phyloP scores from a whole-genome alignment of 2,329 filamentous ascomycete species.

The Blumeriella jaapii region DNA sequence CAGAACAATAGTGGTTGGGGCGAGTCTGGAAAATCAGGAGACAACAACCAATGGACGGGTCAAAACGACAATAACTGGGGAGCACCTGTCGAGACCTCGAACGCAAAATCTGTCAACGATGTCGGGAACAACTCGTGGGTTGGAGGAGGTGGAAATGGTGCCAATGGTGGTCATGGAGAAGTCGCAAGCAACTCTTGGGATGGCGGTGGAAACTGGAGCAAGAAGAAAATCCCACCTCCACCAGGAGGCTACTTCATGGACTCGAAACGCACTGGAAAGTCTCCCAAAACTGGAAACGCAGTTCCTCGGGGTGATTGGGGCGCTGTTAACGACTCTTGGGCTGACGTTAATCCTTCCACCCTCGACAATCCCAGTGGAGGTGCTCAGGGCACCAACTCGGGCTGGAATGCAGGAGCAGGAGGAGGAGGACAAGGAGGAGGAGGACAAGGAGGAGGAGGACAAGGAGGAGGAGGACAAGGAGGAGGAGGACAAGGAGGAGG shows the following conservation, averaged over 20 bases:
- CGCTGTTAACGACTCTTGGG: neutral
- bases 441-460: neutral
- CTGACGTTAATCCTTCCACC: neutral
- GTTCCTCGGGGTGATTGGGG: conserved; percentile 1
- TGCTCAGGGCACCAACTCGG: neutral
- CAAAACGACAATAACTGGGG: too few relatives aligned
- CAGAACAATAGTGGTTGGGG: too few relatives aligned
- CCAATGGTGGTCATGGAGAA: neutral
- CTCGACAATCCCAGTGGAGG: neutral
- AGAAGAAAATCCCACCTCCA: neutral
- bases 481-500: neutral
- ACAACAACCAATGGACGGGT: too few relatives aligned
- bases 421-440: neutral
- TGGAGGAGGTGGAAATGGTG: neutral
- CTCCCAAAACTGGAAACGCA: neutral
- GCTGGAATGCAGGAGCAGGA: neutral
- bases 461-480: neutral
- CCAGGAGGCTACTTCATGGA: neutral
- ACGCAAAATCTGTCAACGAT: neutral
- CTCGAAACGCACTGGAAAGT: neutral
- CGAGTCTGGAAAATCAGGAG: too few relatives aligned
- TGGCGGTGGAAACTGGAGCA: neutral
- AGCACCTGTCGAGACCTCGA: neutral
- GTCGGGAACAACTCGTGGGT: neutral
- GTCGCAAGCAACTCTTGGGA: neutral